Evolutionary conservation across 2,329 filamentous ascomycete species (phyloP), one percentile per base, ranked within the genome.

Genomic region (Stagonosporopsis chrysanthemi): DNA sequence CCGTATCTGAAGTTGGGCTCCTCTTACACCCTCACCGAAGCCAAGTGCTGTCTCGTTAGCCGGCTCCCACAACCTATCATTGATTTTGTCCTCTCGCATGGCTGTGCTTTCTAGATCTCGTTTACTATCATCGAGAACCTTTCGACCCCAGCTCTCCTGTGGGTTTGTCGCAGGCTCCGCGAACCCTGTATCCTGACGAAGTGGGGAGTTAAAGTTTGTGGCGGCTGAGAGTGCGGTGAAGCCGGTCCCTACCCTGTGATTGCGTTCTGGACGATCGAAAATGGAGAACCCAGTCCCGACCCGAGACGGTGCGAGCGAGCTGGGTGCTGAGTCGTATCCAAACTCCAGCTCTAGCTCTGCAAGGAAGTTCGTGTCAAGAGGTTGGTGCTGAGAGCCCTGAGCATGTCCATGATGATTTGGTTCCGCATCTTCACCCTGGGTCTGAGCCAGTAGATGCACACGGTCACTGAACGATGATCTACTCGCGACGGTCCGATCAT

Each of bases 121-220:
- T 50, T 68, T 64, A 23, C 60, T 68, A 15, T 65, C 58, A 28
- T 71, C 69, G 6, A 74, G 50, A 26, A 67, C 69, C 28, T 65
- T 61, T 8, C 40, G 73, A 68, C 2, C 61, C 44, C 72, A 70
- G 39, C 51, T 67, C 15, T 74, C 70, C 26, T 60, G 67, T 6
- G 63, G 64, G 4, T 60, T 40, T 4, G 62, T 60, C 26, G 64
- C 56, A 12, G 58, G 41, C 17, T 70, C 65, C 15, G 58, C 66
- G 48, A 77, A 74, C 0, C 74, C 74, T 11, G 74, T 76, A 44
- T 77, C 74, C 51, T 77, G 70, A 50, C 75, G 74, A 5, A 71
- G 47, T 12, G 74, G 74, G 26, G 66, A 63, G 26, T 65, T 60
- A 44, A 74, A 69, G 29, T 61, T 52, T 48, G 64, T 62, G n/a